Base-by-base conservation (phyloP, 2,329 filamentous ascomycete species). In the Anisogramma anomala region DNA sequence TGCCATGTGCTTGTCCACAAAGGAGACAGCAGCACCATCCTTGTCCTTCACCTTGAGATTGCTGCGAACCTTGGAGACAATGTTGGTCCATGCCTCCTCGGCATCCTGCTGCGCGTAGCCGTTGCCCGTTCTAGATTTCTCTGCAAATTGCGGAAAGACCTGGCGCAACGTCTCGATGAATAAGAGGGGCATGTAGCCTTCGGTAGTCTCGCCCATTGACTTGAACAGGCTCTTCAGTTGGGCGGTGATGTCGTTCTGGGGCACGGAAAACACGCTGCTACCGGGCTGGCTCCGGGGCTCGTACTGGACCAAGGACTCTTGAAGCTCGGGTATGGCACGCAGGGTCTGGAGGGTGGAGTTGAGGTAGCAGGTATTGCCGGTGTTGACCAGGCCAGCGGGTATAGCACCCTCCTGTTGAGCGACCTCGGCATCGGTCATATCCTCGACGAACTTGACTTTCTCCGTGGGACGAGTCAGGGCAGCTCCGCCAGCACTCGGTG, bases 41-140 rank as follows among this genome's bases (percentile, higher is more conserved):
- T 57, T 57, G 7, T 73, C 71, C 53, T 75, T 78, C 49, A 83
- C 62, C 56, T 77, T 80, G 37, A 96, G 65, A 57, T 84, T 89
- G 54, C 83, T 75, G 48, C 82, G 78, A 27, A 98, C 66, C 55
- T 89, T 84, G 33, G 82, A 78, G 5, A 98, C 66, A 47, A 98
- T 93, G 58, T 96, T 89, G 15, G 89, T 91, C 87, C 89, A 98
- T 34, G 89, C 91, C 62, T 98, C 91, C 61, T 98, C 91, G 1
- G 91, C 91, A 65, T 98, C 91, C 63, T 98, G 91, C 63, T 98
- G 91, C n/a, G 91, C 88, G 56, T 82, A 96, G 6, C 84, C 87
- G 43, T 81, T 71, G 17, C 85, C 84, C 23, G 81, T 80, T 58
- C 84, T 88, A 41, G 86, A 77, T 55, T 77, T 82, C 64, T 98